phyloP scores from a whole-genome alignment of 108 stramenopile genomes.

The Licmophora abbreviata region DNA sequence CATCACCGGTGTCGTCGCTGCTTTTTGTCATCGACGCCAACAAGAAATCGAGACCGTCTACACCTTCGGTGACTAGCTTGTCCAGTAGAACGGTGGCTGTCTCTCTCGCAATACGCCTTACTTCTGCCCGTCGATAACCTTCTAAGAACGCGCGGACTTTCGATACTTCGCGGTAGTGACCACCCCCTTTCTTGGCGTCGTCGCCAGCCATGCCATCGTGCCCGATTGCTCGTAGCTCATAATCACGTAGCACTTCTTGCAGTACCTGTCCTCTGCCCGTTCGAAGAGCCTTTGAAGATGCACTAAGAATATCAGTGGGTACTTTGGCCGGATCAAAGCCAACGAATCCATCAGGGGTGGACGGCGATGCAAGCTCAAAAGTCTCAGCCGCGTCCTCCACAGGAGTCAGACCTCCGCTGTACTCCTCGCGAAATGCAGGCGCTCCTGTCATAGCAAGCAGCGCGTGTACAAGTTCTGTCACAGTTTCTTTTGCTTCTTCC shows the following conservation, averaged over 20 bases:
- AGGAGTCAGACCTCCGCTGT: conserved; percentile 13
- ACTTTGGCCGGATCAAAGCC: conserved; percentile 77
- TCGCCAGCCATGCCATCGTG: conserved; percentile 77
- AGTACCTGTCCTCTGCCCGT: conserved; percentile 51
- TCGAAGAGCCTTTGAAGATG: conserved; percentile 51
- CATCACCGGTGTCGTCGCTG: conserved; percentile 47
- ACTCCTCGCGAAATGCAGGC: conserved; percentile 64
- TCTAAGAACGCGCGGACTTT: conserved; percentile 77
- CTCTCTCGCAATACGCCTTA: conserved; percentile 61
- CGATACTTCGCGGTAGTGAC: conserved; percentile 71
- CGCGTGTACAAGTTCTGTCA: conserved; percentile 49
- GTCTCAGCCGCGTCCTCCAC: conserved; percentile 10
- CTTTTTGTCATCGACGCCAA: conserved; percentile 65
- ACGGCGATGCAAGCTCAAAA: conserved; percentile 8
- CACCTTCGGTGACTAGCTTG: conserved; percentile 63
- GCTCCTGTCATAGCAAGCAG: conserved; percentile 72
- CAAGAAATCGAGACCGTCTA: conserved; percentile 61
- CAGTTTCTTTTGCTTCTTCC: conserved; percentile 55
- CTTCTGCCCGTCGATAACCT: conserved; percentile 74
- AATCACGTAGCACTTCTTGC: conserved; percentile 60
- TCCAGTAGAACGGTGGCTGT: conserved; percentile 72
- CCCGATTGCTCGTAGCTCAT: conserved; percentile 73
- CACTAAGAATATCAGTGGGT: conserved; percentile 38
- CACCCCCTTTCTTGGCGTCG: conserved; percentile 63
- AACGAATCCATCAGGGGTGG: conserved; percentile 30